Conservation (phyloP, 257 asterid species). For the Linaria vulgaris region DNA sequence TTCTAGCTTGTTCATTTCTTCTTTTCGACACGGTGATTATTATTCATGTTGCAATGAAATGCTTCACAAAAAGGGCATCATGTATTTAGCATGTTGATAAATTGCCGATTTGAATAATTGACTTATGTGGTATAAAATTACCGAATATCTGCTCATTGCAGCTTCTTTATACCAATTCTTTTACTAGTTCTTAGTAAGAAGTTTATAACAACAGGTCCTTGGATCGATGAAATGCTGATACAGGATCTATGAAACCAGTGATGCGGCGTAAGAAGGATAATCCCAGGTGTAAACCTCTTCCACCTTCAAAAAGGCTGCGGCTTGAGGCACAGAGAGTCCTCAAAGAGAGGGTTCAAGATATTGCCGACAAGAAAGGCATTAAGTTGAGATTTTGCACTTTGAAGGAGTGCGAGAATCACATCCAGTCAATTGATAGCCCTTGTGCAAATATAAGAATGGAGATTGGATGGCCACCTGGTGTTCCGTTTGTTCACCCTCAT, state of each 20-base stretch:
- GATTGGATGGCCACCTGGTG: conserved; percentile 98
- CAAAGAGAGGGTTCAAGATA: conserved; percentile 94
- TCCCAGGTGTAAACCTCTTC: conserved; percentile 78
- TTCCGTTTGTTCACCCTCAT: conserved; percentile 98
- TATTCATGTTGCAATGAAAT: not conserved
- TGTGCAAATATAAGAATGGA: conserved; percentile 82
- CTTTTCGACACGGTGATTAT: not conserved
- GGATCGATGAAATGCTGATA: conserved; percentile 86
- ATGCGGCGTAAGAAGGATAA: conserved; percentile 60
- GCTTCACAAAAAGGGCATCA: not conserved
- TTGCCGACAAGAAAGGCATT: conserved; percentile 94
- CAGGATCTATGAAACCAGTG: conserved; percentile 83
- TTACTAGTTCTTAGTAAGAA: conserved; percentile 49
- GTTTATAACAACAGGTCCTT: conserved; percentile 71
- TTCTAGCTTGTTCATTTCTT: conserved; percentile 1
- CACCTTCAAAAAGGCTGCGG: conserved; percentile 91
- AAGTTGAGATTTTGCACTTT: conserved; percentile 90
- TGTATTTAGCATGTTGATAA: too few species aligned
- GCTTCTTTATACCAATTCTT: conserved; percentile 25
- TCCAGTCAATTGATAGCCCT: conserved; percentile 83
- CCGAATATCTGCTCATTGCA: conserved; percentile 3
- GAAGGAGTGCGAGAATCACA: conserved; percentile 92
- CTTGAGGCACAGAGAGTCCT: conserved; percentile 98
- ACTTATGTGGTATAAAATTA: not conserved
- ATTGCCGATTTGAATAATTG: not conserved